Base-by-base conservation (phyloP, 2,329 filamentous ascomycete species). In the Coniochaeta sp. region DNA sequence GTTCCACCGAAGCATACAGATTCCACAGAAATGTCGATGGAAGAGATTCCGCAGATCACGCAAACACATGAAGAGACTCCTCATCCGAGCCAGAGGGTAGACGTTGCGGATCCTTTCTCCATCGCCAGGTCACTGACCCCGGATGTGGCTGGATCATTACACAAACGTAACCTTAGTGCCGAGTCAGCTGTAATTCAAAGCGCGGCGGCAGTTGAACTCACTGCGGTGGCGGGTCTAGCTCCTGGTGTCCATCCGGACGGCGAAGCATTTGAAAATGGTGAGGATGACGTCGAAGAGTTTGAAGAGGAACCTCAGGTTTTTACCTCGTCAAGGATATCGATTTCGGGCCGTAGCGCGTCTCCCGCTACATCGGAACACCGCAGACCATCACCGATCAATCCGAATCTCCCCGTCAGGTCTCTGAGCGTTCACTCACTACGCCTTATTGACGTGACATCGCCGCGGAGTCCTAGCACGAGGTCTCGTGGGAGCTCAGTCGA, bases 261-360 rank as follows among this genome's bases (percentile, higher is more conserved):
- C 79, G 1, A 87, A 77, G 14, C 81, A 83, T 58, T 77, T 75
- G 50, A 88, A 84, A 55, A 89, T 84, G 0, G 62, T 5, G 57
- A 58, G 2, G 50, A 58, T n/a, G 65, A 62, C 22, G 59, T 70
- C 59, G 17, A 80, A 65, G 38, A 84, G 81, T 74, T 85, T 75
- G 69, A 83, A 69, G 78, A 83, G 65, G 78, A 83, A 65, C 80
- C 82, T 2, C 75, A 84, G 65, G 82, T 86, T 32, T 63, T 86
- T 59, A 85, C 80, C 0, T 83, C 82, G 0, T 78, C 82, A 3
- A 75, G 83, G 38, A 75, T 86, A 9, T 86, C 83, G 3, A 77
- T 84, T 28, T 76, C 77, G 32, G 81, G 81, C 36, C 77, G 78
- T 26, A 73, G 71, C 64, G 76, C 76, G 34, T 82, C 81, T 0